phyloP scores from a whole-genome alignment of 805 yeast species.

The Schwanniomyces sp. region DNA sequence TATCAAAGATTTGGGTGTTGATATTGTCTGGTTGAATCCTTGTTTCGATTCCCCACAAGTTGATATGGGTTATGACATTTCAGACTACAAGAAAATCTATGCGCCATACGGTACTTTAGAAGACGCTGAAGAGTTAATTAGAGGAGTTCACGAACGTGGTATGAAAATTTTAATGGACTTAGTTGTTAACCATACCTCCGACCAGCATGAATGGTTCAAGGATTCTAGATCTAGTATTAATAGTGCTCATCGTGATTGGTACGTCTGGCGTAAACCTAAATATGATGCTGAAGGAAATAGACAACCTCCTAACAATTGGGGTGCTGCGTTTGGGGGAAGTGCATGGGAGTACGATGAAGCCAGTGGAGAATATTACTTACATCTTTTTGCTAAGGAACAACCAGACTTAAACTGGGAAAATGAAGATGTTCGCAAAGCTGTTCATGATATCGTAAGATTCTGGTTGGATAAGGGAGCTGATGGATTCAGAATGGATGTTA shows the following conservation, averaged over 20 bases:
- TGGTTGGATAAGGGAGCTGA: constrained; percentile 19
- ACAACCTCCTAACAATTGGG: constrained; percentile 60
- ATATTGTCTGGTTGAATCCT: constrained; percentile 58
- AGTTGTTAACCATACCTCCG: constrained; percentile 59
- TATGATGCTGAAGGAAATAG: constrained; percentile 48
- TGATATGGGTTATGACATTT: constrained; percentile 64
- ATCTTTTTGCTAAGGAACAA: constrained; percentile 18
- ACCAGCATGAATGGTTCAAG: constrained; percentile 58
- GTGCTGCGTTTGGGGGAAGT: constrained; percentile 49
- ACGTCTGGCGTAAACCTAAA: constrained; percentile 53
- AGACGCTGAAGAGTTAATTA: constrained; percentile 50
- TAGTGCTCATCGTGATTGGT: constrained; percentile 62
- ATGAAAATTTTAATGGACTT: constrained; percentile 54
- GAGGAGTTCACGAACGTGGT: constrained; percentile 47
- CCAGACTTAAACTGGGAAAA: constrained; percentile 23
- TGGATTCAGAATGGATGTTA: constrained; percentile 10
- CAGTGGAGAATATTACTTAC: constrained; percentile 17
- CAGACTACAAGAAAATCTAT: constrained; percentile 52
- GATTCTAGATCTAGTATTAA: constrained; percentile 52
- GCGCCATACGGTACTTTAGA: constrained; percentile 54
- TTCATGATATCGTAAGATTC: constrained; percentile 17
- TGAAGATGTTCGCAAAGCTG: constrained; percentile 20
- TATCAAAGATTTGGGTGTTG: constrained; percentile 48
- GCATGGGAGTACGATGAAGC: constrained; percentile 53
- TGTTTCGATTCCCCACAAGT: constrained; percentile 59